Evolutionary conservation across 495 filamentous ascomycete genomes (phyloP).

Genomic region (Xylaria acuta): DNA sequence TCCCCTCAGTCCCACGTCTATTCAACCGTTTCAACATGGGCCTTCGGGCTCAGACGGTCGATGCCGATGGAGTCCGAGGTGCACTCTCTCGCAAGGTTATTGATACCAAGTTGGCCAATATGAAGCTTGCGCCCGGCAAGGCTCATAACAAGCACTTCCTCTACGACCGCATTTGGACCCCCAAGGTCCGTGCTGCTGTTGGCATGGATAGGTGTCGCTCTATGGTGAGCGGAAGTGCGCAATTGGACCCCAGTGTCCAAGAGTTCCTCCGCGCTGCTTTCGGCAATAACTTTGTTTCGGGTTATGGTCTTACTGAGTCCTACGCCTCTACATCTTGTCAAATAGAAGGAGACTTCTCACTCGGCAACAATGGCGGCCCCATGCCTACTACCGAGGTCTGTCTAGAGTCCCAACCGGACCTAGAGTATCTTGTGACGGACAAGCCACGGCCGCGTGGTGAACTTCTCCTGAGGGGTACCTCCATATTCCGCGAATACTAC

Average conservation of each 20-base stretch:
- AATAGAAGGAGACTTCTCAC: slow-evolving; percentile 67
- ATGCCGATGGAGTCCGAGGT: slow-evolving; percentile 82
- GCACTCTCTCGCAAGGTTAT: slow-evolving; percentile 81
- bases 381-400: slow-evolving; percentile 74
- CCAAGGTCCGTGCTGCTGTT: slow-evolving; percentile 80
- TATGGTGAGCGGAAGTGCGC: slow-evolving; percentile 90
- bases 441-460: slow-evolving; percentile 94
- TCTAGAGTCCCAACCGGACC: slow-evolving; percentile 87
- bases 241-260: slow-evolving; percentile 85
- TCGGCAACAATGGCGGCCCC: slow-evolving; percentile 83
- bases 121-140: slow-evolving; percentile 71
- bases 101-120: slow-evolving; percentile 75
- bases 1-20: slow-evolving; percentile 89
- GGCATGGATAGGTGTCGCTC: slow-evolving; percentile 75
- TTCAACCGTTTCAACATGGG: slow-evolving; percentile 89
- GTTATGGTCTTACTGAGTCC: slow-evolving; percentile 95
- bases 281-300: slow-evolving; percentile 81
- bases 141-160: slow-evolving; percentile 82
- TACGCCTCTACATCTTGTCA: slow-evolving; percentile 81
- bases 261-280: slow-evolving; percentile 86
- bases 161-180: slow-evolving; percentile 93
- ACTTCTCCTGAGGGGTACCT: slow-evolving; percentile 79
- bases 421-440: slow-evolving; percentile 91
- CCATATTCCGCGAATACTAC: slow-evolving; percentile 84
- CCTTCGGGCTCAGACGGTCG: slow-evolving; percentile 77